Evolutionary conservation across 495 filamentous ascomycete species (phyloP).

Genomic region (Aspergillus cristatus): DNA sequence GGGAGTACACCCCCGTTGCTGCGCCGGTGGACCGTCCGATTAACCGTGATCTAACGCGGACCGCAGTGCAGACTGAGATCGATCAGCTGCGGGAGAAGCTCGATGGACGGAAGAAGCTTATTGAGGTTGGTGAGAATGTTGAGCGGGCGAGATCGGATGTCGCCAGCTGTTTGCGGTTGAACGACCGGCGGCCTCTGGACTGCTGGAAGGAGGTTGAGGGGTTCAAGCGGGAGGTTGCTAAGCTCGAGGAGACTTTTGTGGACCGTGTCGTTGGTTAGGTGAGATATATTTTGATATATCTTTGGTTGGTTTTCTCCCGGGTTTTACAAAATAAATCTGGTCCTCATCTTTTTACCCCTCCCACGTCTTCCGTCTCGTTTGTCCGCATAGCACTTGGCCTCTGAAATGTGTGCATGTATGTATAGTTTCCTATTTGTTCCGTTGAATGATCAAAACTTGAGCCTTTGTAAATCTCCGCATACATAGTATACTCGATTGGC

Average conservation of each 20-base stretch:
- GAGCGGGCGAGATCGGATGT: slow-evolving; percentile 68
- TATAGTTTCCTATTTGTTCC: too few relatives aligned
- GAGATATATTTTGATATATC: not conserved
- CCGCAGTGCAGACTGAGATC: slow-evolving; percentile 56
- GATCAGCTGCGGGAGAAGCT: slow-evolving; percentile 65
- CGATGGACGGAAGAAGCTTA: slow-evolving; percentile 63
- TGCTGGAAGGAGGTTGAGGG: slow-evolving; percentile 91
- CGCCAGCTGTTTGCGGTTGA: slow-evolving; percentile 69
- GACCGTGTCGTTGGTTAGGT: slow-evolving; percentile 62
- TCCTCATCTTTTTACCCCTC: slow-evolving; percentile 4
- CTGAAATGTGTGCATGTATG: too few relatives aligned
- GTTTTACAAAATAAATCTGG: not conserved
- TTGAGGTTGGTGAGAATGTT: slow-evolving; percentile 54
- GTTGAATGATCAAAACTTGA: too few relatives aligned
- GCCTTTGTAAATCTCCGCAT: too few relatives aligned
- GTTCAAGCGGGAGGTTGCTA: slow-evolving; percentile 80
- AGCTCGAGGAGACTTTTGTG: slow-evolving; percentile 78
- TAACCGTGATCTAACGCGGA: slow-evolving; percentile 40
- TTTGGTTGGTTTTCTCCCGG: too few relatives aligned
- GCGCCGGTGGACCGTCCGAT: slow-evolving; percentile 13
- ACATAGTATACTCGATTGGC: too few relatives aligned
- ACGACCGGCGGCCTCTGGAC: slow-evolving; percentile 85
- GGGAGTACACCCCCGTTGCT: slow-evolving; percentile 26
- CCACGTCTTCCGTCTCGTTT: not conserved
- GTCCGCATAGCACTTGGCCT: too few relatives aligned